These are phyloP conservation scores for Scortechinia acanthostroma DNA, from an alignment of 2,329 filamentous ascomycete genomes.

Conservation along the genomic window DNA sequence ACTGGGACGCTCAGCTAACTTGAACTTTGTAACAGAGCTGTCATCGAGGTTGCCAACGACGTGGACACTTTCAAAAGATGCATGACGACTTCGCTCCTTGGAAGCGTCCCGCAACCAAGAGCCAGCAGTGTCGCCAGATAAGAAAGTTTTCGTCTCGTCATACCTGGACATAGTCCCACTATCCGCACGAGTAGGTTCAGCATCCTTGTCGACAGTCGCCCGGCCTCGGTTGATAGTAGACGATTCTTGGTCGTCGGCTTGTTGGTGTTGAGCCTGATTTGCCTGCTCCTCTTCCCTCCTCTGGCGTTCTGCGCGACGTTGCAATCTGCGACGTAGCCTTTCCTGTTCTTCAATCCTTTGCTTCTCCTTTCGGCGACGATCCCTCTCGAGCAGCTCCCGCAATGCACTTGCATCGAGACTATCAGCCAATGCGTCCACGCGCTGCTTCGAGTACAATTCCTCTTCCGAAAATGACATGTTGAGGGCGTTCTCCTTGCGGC, in stretches of 20 bases:
- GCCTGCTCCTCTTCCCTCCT: neutral
- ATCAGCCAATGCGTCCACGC: neutral
- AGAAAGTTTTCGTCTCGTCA: neutral
- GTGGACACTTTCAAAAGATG: neutral
- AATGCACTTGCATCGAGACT: neutral
- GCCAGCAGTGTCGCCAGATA: neutral
- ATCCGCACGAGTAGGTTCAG: neutral
- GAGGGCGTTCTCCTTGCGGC: neutral
- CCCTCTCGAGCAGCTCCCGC: neutral
- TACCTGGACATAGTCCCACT: too few species aligned
- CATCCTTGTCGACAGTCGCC: neutral
- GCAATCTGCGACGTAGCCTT: neutral
- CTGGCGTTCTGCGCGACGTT: neutral
- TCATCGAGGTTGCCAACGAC: slow-evolving; percentile 1
- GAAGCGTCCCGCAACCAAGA: neutral
- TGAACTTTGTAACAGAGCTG: neutral
- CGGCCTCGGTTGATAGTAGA: neutral
- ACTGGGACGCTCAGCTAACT: neutral
- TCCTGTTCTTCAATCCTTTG: neutral
- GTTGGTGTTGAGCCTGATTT: neutral
- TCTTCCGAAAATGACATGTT: neutral
- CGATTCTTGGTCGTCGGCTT: neutral
- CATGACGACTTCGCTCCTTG: neutral
- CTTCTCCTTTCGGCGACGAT: neutral
- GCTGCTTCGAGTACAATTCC: neutral